Conservation (phyloP, 129 eudicot species). For the Chrysanthemum makinoi region DNA sequence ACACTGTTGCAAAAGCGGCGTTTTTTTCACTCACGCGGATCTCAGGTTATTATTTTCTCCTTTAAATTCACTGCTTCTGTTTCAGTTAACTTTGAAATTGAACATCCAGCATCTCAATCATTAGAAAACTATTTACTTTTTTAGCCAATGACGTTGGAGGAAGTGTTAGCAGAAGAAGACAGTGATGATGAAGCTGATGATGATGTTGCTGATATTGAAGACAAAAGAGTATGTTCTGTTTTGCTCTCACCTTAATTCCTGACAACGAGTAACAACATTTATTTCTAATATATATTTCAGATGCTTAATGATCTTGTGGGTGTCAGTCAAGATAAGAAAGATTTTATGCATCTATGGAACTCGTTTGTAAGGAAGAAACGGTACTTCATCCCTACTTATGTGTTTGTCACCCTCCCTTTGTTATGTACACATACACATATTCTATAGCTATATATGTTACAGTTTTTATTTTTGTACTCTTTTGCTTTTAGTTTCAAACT, state of each 20-base stretch:
- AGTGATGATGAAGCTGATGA: too few relatives aligned
- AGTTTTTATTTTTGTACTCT: neutral
- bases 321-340: conserved; percentile 67
- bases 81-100: neutral
- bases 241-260: too few relatives aligned
- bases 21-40: conserved; percentile 90
- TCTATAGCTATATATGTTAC: too few relatives aligned
- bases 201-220: too few relatives aligned
- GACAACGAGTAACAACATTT: too few relatives aligned
- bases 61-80: neutral
- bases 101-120: too few relatives aligned
- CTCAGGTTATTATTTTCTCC: conserved; percentile 55
- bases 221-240: too few relatives aligned
- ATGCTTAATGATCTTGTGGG: conserved; percentile 31
- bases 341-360: conserved; percentile 88
- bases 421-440: neutral
- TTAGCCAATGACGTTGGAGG: too few relatives aligned
- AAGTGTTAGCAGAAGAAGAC: too few relatives aligned
- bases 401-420: neutral
- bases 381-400: conserved; percentile 17
- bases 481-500: neutral
- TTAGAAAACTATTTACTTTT: too few relatives aligned
- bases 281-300: too few relatives aligned
- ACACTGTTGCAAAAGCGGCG: conserved; percentile 67
- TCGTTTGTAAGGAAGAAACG: conserved; percentile 77